Evolutionary conservation across 2,329 filamentous ascomycete species (phyloP).

Genomic region (Cladosporium cucumerinum): DNA sequence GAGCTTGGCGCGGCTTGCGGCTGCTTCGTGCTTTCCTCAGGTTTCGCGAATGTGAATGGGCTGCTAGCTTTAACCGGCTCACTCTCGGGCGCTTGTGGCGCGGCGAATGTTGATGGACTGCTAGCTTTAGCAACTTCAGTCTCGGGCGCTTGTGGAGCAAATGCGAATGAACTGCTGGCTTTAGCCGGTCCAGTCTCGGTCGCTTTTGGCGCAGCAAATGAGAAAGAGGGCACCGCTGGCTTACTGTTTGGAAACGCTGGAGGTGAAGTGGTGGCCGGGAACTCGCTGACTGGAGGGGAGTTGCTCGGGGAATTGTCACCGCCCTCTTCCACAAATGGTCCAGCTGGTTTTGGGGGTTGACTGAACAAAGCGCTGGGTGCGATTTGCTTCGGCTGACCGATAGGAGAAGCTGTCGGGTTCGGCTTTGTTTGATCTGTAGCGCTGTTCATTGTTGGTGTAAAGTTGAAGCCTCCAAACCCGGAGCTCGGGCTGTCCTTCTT

Average conservation of each 20-base stretch:
- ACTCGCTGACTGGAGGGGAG: background rate
- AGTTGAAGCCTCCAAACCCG: conserved; percentile 4
- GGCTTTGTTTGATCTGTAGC: background rate
- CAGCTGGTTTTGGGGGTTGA: background rate
- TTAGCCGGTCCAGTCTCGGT: background rate
- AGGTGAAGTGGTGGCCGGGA: background rate
- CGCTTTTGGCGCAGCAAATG: background rate
- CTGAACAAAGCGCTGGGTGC: conserved; percentile 1
- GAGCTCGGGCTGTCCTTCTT: background rate
- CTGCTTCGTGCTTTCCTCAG: conserved; percentile 9
- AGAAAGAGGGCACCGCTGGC: conserved; percentile 12
- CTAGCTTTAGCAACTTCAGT: background rate
- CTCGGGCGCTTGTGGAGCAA: background rate
- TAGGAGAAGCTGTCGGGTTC: background rate
- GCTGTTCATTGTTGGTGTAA: background rate
- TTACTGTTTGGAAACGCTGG: background rate
- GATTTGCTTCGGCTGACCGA: background rate
- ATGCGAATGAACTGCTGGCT: background rate
- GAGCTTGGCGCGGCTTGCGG: conserved; percentile 6
- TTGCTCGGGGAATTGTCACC: background rate
- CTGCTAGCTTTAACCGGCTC: background rate
- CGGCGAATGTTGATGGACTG: background rate
- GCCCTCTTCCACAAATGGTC: conserved; percentile 12
- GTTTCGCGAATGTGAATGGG: conserved; percentile 5
- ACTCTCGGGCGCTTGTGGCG: background rate